Base-by-base conservation (phyloP, 78 protist genomes). In the Cavenderia fasciculata region DNA sequence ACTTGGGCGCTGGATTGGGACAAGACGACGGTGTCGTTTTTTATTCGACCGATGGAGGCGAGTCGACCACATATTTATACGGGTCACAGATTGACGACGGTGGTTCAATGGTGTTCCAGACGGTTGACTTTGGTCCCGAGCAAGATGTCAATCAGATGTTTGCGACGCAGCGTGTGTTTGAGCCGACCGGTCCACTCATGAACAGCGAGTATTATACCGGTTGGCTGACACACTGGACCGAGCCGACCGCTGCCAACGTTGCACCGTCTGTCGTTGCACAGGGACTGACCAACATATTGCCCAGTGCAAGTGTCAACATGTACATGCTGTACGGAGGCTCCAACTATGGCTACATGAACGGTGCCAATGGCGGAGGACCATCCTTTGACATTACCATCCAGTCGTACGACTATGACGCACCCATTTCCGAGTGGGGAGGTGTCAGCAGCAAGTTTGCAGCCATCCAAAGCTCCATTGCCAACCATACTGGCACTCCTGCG, bases 251-350 rank as follows among this genome's bases (percentile, higher is more conserved):
- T n/a, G 51, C 71, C 12, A 62, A 41, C 18, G 40, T 70, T 1
- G 29, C 31, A n/a, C 14, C 76, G 38, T 25, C 47, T 12, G 27
- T 52, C 3, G 89, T 56, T 5, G 94, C 77, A 16, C 27, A 73
- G 1, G 72, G 66, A 6, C 63, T 93, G 21, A 59, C 21, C 16
- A 27, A 18, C 63, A 57, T 77, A 27, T 51, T 93, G 4, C 27
- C 40, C 33, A 84, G 89, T 40, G 82, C 73, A 29, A 62, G 74
- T 61, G 87, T 94, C 11, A 88, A 74, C 66, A 51, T 87, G 62
- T 94, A 94, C 72, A 94, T 94, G 96, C 74, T 54, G 54, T 78
- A 77, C 31, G 96, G 96, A 29, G 96, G 96, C 4, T 76, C 75
- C 36, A 94, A 88, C 59, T 74, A 69, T 51, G 94, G 94, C 1